A percentile compares a stretch with the other conserved stretches of the same genome.
Evolutionary conservation across 2,329 filamentous ascomycete species (phyloP).

Genomic region (Stagonosporopsis chrysanthemi): DNA sequence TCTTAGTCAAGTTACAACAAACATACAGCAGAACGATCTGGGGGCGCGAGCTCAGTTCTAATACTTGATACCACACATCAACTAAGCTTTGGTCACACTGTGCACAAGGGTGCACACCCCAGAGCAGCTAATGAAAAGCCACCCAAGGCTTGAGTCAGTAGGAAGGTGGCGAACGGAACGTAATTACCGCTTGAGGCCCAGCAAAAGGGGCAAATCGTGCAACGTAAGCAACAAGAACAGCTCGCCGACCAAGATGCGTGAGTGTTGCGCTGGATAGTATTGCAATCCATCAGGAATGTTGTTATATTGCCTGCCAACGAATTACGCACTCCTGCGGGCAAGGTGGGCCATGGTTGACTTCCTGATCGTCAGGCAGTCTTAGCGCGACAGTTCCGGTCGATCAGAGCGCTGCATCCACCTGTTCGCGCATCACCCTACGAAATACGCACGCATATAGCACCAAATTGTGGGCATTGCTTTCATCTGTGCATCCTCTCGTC

Average conservation of each 20-base stretch:
- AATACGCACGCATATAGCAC: conserved; percentile 3
- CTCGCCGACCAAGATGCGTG: background rate
- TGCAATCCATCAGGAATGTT: no score
- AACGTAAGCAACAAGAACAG: background rate
- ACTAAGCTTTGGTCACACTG: conserved; percentile 15
- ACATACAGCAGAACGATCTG: conserved; percentile 12
- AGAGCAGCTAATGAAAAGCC: conserved; percentile 16
- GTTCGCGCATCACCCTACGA: conserved; percentile 16
- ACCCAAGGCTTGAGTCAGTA: conserved; percentile 17
- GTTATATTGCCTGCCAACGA: no score
- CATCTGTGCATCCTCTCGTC: background rate
- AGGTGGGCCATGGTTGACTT: no score
- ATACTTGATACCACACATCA: conserved; percentile 10
- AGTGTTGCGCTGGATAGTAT: background rate
- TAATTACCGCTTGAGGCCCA: conserved; percentile 19
- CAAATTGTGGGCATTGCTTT: background rate
- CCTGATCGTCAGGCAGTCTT: background rate
- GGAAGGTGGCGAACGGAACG: conserved; percentile 19
- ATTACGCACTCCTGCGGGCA: no score
- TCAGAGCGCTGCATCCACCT: conserved; percentile 5
- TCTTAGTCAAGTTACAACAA: conserved; percentile 9
- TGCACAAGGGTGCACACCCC: conserved; percentile 13
- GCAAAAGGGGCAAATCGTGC: conserved; percentile 20
- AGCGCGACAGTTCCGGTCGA: conserved; percentile 5
- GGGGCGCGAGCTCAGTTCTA: conserved; percentile 19